phyloP scores from a whole-genome alignment of 1,284 basidiomycete genomes.

The Ustilago esculenta region DNA sequence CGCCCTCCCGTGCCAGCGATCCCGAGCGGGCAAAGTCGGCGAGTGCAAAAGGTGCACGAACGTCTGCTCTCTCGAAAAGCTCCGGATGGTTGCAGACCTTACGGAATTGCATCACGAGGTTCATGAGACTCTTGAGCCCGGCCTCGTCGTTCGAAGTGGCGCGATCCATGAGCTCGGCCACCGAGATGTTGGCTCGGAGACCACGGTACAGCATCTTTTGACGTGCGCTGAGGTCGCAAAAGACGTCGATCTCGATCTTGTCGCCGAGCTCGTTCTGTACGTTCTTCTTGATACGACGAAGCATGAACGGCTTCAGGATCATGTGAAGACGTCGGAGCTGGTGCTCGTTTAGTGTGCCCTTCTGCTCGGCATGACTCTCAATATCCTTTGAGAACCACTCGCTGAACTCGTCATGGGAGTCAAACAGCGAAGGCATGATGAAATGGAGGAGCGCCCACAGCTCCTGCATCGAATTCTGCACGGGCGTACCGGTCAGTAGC shows the following conservation, averaged over 20 bases:
- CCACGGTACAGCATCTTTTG: slow-evolving; percentile 93
- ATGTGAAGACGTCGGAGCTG: slow-evolving; percentile 95
- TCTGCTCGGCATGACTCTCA: slow-evolving; percentile 84
- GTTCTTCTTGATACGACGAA: slow-evolving; percentile 95
- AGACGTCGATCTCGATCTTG: slow-evolving; percentile 98
- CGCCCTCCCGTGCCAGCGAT: slow-evolving; percentile 83
- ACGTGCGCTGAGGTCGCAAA: slow-evolving; percentile 91
- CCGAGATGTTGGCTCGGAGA: slow-evolving; percentile 89
- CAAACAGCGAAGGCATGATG: slow-evolving; percentile 99
- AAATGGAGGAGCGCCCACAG: slow-evolving; percentile 99
- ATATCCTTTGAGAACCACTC: slow-evolving; percentile 99
- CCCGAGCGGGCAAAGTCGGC: slow-evolving; percentile 83
- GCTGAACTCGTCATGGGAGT: slow-evolving; percentile 98
- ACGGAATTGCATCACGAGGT: slow-evolving; percentile 99
- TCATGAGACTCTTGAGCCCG: slow-evolving; percentile 93
- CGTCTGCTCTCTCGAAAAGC: slow-evolving; percentile 96
- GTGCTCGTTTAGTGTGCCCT: slow-evolving; percentile 88
- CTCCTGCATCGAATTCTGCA: slow-evolving; percentile 99
- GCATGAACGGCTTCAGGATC: slow-evolving; percentile 99
- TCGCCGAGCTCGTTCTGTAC: slow-evolving; percentile 99
- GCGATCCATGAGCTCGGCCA: slow-evolving; percentile 91
- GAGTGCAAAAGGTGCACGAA: slow-evolving; percentile 90
- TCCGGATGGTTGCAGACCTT: slow-evolving; percentile 99
- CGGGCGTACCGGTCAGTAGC: slow-evolving; percentile 94
- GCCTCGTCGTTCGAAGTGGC: slow-evolving; percentile 88